phyloP scores from a whole-genome alignment of 2,329 filamentous ascomycete species.

The Fusarium papillatum region DNA sequence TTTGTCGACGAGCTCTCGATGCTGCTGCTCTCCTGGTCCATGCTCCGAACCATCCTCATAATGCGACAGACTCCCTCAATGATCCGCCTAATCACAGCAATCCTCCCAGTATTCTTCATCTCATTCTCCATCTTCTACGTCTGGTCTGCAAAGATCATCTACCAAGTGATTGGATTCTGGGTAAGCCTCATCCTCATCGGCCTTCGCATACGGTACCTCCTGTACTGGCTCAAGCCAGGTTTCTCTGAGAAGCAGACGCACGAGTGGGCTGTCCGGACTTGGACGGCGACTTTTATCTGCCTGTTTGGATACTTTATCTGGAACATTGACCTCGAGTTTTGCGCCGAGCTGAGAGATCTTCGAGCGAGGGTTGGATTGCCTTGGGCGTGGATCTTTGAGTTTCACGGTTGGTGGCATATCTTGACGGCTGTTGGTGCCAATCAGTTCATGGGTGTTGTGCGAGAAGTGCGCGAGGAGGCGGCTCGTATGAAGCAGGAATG shows the following conservation, averaged over 20 bases:
- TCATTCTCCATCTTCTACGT: slow-evolving; percentile 59
- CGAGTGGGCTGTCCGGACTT: slow-evolving; percentile 44
- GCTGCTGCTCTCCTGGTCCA: slow-evolving; percentile 65
- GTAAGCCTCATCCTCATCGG: slow-evolving; percentile 49
- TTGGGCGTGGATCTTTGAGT: slow-evolving; percentile 67
- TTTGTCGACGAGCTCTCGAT: slow-evolving; percentile 71
- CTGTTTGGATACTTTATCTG: slow-evolving; percentile 65
- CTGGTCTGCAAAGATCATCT: slow-evolving; percentile 56
- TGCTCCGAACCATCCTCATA: slow-evolving; percentile 64
- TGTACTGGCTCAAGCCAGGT: slow-evolving; percentile 45
- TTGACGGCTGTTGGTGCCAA: slow-evolving; percentile 69
- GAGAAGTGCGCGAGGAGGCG: slow-evolving; percentile 44
- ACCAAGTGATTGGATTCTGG: slow-evolving; percentile 57
- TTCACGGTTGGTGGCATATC: slow-evolving; percentile 76
- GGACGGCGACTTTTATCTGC: slow-evolving; percentile 50
- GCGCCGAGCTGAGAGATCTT: slow-evolving; percentile 59
- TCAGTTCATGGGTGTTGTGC: slow-evolving; percentile 50
- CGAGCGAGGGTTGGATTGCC: slow-evolving; percentile 64
- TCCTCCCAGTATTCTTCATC: slow-evolving; percentile 56
- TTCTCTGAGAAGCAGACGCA: slow-evolving; percentile 45
- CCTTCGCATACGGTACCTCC: slow-evolving; percentile 51
- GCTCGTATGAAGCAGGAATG: slow-evolving; percentile 33
- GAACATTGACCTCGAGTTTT: slow-evolving; percentile 69
- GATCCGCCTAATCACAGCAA: slow-evolving; percentile 48
- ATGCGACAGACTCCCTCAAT: slow-evolving; percentile 55